Evolutionary conservation across 192 early-diverging fungal genomes (phyloP).

Genomic region (Coemansia erecta): DNA sequence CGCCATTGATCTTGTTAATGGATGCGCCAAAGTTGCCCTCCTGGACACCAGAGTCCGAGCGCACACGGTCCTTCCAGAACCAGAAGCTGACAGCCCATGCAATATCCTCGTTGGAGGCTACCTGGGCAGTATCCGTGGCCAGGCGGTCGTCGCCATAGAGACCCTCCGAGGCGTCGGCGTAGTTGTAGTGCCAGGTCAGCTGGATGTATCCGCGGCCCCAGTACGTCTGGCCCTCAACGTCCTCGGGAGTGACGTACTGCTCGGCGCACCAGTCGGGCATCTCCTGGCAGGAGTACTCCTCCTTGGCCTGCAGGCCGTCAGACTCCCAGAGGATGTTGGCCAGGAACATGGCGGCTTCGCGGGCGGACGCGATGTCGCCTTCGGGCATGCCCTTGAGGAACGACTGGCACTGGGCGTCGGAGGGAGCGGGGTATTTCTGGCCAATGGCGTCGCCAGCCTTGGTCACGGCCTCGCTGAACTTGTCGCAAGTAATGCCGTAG

Average conservation of each 20-base stretch:
- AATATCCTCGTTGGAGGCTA: conserved; percentile 28
- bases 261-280: conserved; percentile 42
- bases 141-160: conserved; percentile 46
- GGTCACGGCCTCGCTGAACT: conserved; percentile 45
- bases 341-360: conserved; percentile 55
- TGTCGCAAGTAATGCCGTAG: conserved; percentile 41
- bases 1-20: conserved; percentile 53
- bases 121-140: conserved; percentile 24
- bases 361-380: conserved; percentile 36
- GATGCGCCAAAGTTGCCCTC: conserved; percentile 52
- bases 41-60: conserved; percentile 32
- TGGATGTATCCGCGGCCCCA: conserved; percentile 57
- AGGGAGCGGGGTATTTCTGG: conserved; percentile 33
- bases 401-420: conserved; percentile 30
- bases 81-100: conserved; percentile 49
- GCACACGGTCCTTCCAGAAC: conserved; percentile 51
- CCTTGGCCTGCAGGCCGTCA: conserved; percentile 46
- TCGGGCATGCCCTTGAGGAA: conserved; percentile 42
- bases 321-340: conserved; percentile 54
- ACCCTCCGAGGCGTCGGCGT: conserved; percentile 40
- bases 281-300: conserved; percentile 42
- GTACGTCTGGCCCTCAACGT: conserved; percentile 36
- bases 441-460: conserved; percentile 35
- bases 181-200: conserved; percentile 54
- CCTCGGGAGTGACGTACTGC: conserved; percentile 45